These are phyloP conservation scores for Nicotiana attenuata DNA, from an alignment of 257 asterid species.

Conservation along the genomic window DNA sequence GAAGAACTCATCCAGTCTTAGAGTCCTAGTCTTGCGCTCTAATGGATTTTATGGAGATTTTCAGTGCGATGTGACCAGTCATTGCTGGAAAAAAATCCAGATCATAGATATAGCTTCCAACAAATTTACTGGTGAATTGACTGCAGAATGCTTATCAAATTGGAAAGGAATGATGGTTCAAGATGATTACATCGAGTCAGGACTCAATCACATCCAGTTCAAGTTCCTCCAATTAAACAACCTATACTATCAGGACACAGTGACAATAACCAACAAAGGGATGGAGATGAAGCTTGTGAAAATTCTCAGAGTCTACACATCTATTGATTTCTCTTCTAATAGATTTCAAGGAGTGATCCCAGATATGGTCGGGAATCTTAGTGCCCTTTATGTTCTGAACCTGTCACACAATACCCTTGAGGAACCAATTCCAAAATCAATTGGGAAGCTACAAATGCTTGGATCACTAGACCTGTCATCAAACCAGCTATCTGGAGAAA, in stretches of 20 bases:
- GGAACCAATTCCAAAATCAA: slow-evolving; percentile 31
- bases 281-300: slow-evolving; percentile 46
- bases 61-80: slow-evolving; percentile 12
- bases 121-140: slow-evolving; percentile 23
- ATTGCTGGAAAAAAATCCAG: slow-evolving; percentile 28
- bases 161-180: slow-evolving; percentile 26
- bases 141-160: not conserved
- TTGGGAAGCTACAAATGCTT: slow-evolving; percentile 20
- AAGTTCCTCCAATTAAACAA: slow-evolving; percentile 14
- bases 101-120: slow-evolving; percentile 34
- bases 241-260: slow-evolving; percentile 48
- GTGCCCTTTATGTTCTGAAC: slow-evolving; percentile 30
- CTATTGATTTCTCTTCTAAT: slow-evolving; percentile 46
- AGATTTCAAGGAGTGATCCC: slow-evolving; percentile 38
- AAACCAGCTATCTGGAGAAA: slow-evolving; percentile 36
- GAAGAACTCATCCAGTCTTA: not conserved
- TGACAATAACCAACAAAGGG: slow-evolving; percentile 55
- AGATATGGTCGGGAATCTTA: slow-evolving; percentile 20
- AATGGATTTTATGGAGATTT: slow-evolving; percentile 24
- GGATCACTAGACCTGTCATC: slow-evolving; percentile 37
- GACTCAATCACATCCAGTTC: slow-evolving; percentile 16
- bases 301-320: slow-evolving; percentile 37
- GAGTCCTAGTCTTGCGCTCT: slow-evolving; percentile 18
- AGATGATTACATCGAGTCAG: not conserved
- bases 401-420: slow-evolving; percentile 34